Evolutionary conservation across 2,329 filamentous ascomycete species (phyloP).

Genomic region (Colletotrichum sp.): DNA sequence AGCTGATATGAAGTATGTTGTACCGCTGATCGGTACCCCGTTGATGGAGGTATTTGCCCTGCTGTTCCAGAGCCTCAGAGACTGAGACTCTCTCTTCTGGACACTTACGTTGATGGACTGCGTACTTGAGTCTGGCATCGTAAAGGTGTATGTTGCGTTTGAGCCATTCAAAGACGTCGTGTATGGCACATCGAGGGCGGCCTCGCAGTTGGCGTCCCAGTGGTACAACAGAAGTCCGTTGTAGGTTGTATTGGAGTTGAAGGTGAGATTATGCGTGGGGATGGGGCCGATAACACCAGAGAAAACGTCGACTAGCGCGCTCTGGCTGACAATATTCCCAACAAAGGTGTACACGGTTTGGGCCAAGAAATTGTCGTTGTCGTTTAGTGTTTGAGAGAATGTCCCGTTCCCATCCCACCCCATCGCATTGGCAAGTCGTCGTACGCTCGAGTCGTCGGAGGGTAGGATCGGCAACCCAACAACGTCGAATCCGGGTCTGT

Average conservation of each 20-base stretch:
- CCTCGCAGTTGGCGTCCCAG: constrained; percentile 6
- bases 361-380: neutral
- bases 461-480: neutral
- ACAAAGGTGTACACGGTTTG: neutral
- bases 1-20: neutral
- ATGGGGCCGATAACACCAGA: neutral
- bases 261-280: constrained; percentile 1
- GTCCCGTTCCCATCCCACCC: neutral
- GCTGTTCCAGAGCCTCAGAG: neutral
- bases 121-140: neutral
- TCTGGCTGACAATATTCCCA: constrained; percentile 2
- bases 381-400: neutral
- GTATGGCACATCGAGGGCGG: neutral
- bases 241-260: neutral
- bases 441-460: neutral
- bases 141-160: neutral
- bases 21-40: neutral
- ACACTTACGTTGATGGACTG: neutral
- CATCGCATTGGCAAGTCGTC: neutral
- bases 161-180: neutral
- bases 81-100: neutral
- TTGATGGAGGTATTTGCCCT: neutral
- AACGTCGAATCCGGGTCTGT: neutral
- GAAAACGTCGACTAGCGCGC: neutral
- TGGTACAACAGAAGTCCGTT: neutral